A percentile compares a stretch with the other conserved stretches of the same genome.
phyloP scores from a whole-genome alignment of 2,329 filamentous ascomycete species.

The Cladosporium sphaerospermum region DNA sequence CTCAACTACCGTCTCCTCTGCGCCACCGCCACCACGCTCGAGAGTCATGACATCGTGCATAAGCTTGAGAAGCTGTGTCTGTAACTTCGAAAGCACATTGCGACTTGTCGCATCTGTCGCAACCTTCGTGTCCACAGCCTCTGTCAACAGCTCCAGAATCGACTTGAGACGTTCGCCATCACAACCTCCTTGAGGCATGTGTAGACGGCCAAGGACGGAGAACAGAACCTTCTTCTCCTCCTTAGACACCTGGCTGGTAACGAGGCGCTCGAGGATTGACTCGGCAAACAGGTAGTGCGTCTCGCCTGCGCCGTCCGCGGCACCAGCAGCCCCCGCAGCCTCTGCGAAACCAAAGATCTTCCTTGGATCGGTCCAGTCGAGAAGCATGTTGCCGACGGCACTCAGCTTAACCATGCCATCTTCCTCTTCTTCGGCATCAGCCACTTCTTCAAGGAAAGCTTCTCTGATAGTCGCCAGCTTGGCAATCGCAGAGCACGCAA shows the following conservation, averaged over 20 bases:
- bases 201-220: conserved; percentile 72
- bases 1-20: conserved; percentile 27
- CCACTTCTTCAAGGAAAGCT: conserved; percentile 34
- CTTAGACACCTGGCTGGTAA: conserved; percentile 56
- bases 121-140: conserved; percentile 44
- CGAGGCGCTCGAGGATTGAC: conserved; percentile 68
- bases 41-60: conserved; percentile 38
- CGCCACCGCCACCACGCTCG: conserved; percentile 27
- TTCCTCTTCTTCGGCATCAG: conserved; percentile 62
- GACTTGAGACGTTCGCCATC: conserved; percentile 29
- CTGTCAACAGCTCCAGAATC: conserved; percentile 41
- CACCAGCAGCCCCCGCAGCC: conserved; percentile 15
- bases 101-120: conserved; percentile 48
- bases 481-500: conserved; percentile 69
- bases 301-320: conserved; percentile 19
- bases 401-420: conserved; percentile 69
- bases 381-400: conserved; percentile 72
- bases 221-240: conserved; percentile 82
- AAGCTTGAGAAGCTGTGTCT: conserved; percentile 46
- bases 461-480: conserved; percentile 48
- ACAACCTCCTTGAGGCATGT: conserved; percentile 55
- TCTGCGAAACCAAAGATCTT: conserved; percentile 50
- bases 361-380: conserved; percentile 92
- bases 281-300: conserved; percentile 74
- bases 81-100: conserved; percentile 51